Base-by-base conservation (phyloP, 2,329 filamentous ascomycete genomes). In the Cladosporium cucumerinum region DNA sequence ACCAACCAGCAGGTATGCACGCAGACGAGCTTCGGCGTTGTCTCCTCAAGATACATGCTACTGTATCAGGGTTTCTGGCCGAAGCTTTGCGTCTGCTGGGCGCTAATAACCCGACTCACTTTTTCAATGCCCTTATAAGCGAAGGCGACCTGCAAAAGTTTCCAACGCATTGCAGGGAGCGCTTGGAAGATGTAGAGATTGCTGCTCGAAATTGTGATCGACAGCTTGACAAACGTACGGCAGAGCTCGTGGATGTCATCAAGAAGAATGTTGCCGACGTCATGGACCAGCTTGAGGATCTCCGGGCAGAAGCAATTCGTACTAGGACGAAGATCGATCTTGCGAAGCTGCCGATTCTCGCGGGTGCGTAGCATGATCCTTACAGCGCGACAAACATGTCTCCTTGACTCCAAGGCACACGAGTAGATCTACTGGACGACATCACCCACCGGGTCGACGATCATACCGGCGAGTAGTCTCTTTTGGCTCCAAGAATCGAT, bases 401-500 rank as follows among this genome's bases (percentile, higher is more conserved):
- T 5, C 7, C 26, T 28, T 49, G 46, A 7, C 46, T 49, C 11
- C 2, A 49, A 25, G 25, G 46, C 5, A 49, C 46, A 14, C 46
- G 46, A 3, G 11, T 49, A 12, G 46, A 25, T 4, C 46, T 49
- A 7, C 2, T 49, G 25, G n/a, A 4, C 21, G 46, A 25, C 7
- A 49, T 49, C 21, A 4, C 10, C 8, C 10, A 14, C 10, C 25
- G 46, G 46, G 46, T 6, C 11, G 3, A 49, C 10, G 46, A 49
- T 16, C 21, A 7, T 1, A 7, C 21, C 3, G 12, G 21, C 5
- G 46, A 23, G 25, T 26, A n/a, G 25, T 12, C 14, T 76, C 60
- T 77, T 71, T 67, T 77, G 72, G 75, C 60, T 3, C 23, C 62
- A 18, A 32, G 11, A 7, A 32, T 65, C 2, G 67, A 61, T 8